A percentile compares a stretch with the other conserved stretches of the same genome.
phyloP scores from a whole-genome alignment of 148 eudicot species.

The Arbutus unedo region DNA sequence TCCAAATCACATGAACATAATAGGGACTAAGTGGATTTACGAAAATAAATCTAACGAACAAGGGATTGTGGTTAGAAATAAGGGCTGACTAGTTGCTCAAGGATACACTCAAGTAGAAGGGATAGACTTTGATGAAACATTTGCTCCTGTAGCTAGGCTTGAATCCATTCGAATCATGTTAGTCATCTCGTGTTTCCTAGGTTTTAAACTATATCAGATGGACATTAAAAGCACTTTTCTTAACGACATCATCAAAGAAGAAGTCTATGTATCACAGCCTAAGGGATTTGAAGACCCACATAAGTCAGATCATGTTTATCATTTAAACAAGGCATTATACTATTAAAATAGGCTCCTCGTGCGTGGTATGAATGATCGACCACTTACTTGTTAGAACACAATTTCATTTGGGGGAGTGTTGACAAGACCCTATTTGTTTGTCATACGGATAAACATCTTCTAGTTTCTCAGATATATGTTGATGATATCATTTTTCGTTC shows the following conservation, averaged over 20 bases:
- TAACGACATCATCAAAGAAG: not conserved
- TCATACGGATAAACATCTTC: no score
- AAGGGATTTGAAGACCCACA: no score
- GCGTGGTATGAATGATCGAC: not conserved
- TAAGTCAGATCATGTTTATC: no score
- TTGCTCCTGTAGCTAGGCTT: not conserved
- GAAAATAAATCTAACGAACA: no score
- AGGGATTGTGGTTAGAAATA: no score
- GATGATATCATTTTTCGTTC: no score
- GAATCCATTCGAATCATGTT: not conserved
- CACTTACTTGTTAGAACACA: not conserved
- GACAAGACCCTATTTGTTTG: not conserved
- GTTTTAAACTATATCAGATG: not conserved
- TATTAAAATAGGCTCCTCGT: not conserved
- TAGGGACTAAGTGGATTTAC: no score
- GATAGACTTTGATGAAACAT: not conserved
- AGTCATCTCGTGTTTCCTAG: not conserved
- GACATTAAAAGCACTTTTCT: not conserved
- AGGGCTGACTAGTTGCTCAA: no score
- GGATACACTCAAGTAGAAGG: no score
- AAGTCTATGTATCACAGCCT: no score
- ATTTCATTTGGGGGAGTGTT: not conserved
- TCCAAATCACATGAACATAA: no score
- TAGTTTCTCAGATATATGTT: not conserved
- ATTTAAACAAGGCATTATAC: not conserved